A percentile compares a stretch with the other conserved stretches of the same genome.
Evolutionary conservation across 2,329 filamentous ascomycete species (phyloP).

Genomic region (Lojkania enalia): DNA sequence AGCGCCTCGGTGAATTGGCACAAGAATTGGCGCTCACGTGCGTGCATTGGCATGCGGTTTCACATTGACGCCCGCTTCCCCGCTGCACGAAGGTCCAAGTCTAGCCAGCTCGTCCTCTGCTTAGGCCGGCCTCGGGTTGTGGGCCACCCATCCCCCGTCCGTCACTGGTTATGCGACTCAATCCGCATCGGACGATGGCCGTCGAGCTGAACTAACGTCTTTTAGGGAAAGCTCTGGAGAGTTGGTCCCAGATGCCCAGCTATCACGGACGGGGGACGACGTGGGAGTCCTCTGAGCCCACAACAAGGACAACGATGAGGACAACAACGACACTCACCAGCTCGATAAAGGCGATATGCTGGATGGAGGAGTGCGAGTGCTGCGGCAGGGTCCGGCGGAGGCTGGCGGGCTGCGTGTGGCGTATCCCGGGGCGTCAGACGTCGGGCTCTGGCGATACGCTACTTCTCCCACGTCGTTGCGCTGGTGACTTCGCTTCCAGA

Average conservation of each 20-base stretch:
- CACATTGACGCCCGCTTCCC: constrained; percentile 30
- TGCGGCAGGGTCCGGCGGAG: neutral
- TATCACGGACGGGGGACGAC: neutral
- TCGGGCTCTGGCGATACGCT: constrained; percentile 24
- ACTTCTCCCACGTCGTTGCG: constrained; percentile 29
- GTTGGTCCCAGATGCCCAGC: neutral
- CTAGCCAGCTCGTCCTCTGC: constrained; percentile 6
- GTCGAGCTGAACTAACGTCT: constrained; percentile 2
- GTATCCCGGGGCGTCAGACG: constrained; percentile 17
- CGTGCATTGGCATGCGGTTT: constrained; percentile 17
- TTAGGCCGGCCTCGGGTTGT: constrained; percentile 18
- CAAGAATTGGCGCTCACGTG: constrained; percentile 20
- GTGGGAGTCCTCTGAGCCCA: neutral
- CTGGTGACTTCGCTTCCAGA: constrained; percentile 38
- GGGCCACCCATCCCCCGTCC: constrained; percentile 12
- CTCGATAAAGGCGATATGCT: neutral
- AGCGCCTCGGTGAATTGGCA: constrained; percentile 2
- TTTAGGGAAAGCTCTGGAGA: neutral
- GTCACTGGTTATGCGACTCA: constrained; percentile 24
- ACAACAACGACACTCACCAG: too few relatives aligned
- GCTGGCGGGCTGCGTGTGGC: constrained; percentile 1
- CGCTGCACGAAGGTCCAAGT: constrained; percentile 25
- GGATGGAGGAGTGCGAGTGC: neutral
- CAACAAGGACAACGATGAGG: neutral
- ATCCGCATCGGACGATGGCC: constrained; percentile 19